Base-by-base conservation (phyloP, 2,329 filamentous ascomycete genomes). In the Zymoseptoria ardabiliae region DNA sequence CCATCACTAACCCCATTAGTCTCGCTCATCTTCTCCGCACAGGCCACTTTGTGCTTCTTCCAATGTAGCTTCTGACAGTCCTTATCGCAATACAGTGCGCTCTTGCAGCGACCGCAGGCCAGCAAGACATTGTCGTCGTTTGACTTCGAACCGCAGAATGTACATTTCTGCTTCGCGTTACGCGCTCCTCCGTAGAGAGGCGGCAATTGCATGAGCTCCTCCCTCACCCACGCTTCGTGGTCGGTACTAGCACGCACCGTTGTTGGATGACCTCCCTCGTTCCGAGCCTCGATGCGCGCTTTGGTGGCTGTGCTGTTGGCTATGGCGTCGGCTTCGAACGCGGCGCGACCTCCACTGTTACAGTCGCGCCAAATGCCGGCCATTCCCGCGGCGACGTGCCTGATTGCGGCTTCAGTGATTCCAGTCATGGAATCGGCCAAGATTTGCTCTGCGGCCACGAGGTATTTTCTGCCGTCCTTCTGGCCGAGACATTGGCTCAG, bases 21-120 rank as follows among this genome's bases (percentile, higher is more conserved):
- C 35, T 45, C 35, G 35, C 35, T 45, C 35, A 13, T 45, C 35
- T 45, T 17, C 35, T 45, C 35, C 35, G 7, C 35, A 5, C 56
- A 54, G 13, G 51, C 21, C 28, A 2, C 10, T 50, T 58, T 58
- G 35, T 58, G 56, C 56, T 13, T 55, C 6, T 41, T 55, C 49
- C 57, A 58, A 30, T 51, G 22, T 21, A 51, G 17, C 45, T 55
- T 56, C 51, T 58, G 56, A 17, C 51, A 58, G 28, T 48, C 28
- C 20, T 23, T 25, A 22, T 50, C 45, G 48, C 57, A 58, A 41
- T 58, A 58, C 20, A 22, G 28, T 7, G 21, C 48, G 17, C 54
- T 3, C 20, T 52, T 51, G 53, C 57, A 55, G 7, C 41, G 23
- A n/a, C 57, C 53, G 41, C 57, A 58, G 20, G 51, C 22, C 19